Evolutionary conservation across 1,284 basidiomycete species (phyloP), one percentile per base, ranked within the genome.

Genomic region (Sporisorium exsertum): DNA sequence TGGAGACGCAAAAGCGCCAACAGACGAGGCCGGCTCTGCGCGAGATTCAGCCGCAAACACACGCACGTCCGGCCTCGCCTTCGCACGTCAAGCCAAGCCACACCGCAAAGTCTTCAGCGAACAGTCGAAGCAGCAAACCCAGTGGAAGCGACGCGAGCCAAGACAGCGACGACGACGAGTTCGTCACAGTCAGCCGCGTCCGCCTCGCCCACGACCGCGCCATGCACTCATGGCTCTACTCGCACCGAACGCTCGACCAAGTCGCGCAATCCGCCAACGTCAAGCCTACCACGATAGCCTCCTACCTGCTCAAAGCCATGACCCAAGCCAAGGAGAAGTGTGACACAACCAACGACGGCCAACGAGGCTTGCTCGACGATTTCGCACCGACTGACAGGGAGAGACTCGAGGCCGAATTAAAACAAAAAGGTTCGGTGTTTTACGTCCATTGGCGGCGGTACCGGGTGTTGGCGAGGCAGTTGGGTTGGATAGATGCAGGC

Each of bases 131-230:
- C 37, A 56, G 12, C 24, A 35, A 40, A 18, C n/a, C 10, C 33
- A 45, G 22, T 29, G 35, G 33, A 18, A 27, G 32, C 27, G 47
- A 22, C 20, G 18, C 16, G 8, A 15, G 15, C 26, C 18, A 15
- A 18, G 33, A 49, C 18, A 49, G 43, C 49, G 52, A 47, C 40
- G 54, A 63, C 47, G 64, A 71, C 50, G 72, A 64, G 4, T 52
- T 20, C 12, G 16, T 64, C n/a, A 55, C 50, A 10, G 56, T 70
- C 26, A 66, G 60, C 13, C 33, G 40, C 0, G 64, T 68, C 7
- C 22, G 52, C 16, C 56, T 65, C 9, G 67, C 77, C 5, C 77
- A 70, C 45, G 53, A 73, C 6, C 66, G 67, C 6, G 67, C 70
- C 1, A 58, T 65, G 54, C 32, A 64, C 5, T 37, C 32, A n/a